Evolutionary conservation across 208 protist genomes (phyloP), one percentile per base, ranked within the genome.

Genomic region (Crithidia acanthocephali): DNA sequence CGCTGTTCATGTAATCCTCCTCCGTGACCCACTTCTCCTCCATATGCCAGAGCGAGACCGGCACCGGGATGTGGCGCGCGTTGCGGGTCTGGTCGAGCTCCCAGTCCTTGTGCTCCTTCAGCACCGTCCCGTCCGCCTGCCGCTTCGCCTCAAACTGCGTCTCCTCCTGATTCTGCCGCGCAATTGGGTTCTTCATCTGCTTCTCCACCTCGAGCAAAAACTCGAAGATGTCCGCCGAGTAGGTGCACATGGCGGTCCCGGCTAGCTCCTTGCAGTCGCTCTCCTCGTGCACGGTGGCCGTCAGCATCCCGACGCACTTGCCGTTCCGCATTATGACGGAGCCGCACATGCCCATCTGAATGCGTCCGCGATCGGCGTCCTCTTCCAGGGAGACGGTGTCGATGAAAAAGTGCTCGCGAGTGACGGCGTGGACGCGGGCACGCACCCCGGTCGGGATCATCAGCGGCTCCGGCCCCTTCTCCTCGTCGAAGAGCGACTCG

Each of bases 341-440:
- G 70, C 92, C 92, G 68, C 92, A 97, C 89, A 97, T 97, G 55
- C 92, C 92, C 92, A 97, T 97, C 58, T 88, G 81, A 50, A 97
- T 81, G 32, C 64, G 58, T 28, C 88, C 89, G 15, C 83, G 83
- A 18, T 92, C 83, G 25, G 72, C 47, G 5, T 60, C 75, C 13
- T 90, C 87, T 77, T 96, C 88, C 35, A 97, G 70, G 0, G 76
- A 79, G 6, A 35, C 80, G n/a, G 92, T 95, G 72, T 95, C 88
- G 56, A 97, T 73, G 50, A 97, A 97, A 67, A 97, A 97, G 73
- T 97, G 92, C 74, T 97, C 89, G 18, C 87, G 83, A 7, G 87
- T 94, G 44, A 93, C 51, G 44, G 86, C 68, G 74, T 92, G 86
- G 55, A 97, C 92, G 47, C 82, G 74, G 25, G 87, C 89, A 8